Percentiles rank a stretch among this genome's conserved stretches.
phyloP scores from a whole-genome alignment of 164 flowering plant genomes.

The Warburgia ugandensis region DNA sequence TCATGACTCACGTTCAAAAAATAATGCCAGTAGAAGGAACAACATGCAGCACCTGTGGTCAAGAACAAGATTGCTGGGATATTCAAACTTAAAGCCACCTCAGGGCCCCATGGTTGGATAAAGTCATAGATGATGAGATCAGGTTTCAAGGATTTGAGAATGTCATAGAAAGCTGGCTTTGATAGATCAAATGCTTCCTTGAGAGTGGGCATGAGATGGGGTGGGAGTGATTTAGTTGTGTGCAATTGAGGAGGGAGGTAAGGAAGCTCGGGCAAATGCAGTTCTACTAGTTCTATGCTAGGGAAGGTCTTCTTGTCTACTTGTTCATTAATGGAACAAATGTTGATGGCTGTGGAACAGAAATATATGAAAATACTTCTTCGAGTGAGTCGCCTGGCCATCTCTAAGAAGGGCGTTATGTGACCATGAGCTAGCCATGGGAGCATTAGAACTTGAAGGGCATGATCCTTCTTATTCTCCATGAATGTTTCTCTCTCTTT shows the following conservation, averaged over 20 bases:
- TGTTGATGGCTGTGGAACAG: conserved; percentile 35
- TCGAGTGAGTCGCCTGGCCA: conserved; percentile 28
- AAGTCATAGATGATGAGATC: conserved; percentile 21
- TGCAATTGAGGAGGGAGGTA: conserved; percentile 22
- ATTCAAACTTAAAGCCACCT: conserved; percentile 7
- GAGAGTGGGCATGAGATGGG: conserved; percentile 30
- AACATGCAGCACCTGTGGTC: conserved; percentile 3
- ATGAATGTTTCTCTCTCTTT: too few species aligned
- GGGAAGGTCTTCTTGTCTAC: background rate
- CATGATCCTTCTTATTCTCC: too few species aligned
- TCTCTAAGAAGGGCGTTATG: conserved; percentile 29
- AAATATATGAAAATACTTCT: conserved; percentile 20
- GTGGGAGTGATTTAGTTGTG: conserved; percentile 26
- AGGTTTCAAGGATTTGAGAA: conserved; percentile 21
- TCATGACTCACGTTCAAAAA: background rate
- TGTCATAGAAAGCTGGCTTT: conserved; percentile 15
- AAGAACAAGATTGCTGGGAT: conserved; percentile 18
- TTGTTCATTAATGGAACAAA: conserved; percentile 21
- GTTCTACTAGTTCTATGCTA: conserved; percentile 11
- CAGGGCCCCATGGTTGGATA: conserved; percentile 30
- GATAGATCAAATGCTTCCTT: conserved; percentile 25
- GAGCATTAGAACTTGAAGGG: conserved; percentile 16
- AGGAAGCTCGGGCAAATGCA: conserved; percentile 21
- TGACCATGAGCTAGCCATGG: conserved; percentile 36
- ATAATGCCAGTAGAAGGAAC: conserved; percentile 6